Evolutionary conservation across 768 basidiomycete genomes (phyloP), one percentile per base, ranked within the genome.

Genomic region (Trametes punicea): DNA sequence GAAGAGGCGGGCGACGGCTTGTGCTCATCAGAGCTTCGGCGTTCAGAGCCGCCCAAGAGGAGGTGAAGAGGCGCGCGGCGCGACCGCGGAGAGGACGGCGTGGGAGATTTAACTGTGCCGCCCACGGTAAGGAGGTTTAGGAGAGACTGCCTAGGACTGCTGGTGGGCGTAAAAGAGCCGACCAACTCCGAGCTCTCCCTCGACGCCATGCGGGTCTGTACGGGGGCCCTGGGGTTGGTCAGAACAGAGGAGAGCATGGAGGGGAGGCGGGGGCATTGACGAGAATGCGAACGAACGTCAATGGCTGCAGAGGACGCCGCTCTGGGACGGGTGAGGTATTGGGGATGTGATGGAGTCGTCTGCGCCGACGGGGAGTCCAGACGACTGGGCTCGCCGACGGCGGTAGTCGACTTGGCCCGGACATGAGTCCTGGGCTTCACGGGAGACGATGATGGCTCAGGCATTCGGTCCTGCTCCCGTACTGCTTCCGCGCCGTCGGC

Each of bases 141-240:
- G 21, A 68, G 55, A 23, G 51, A 55, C 23, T 46, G 62, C 8
- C 67, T 58, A 4, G 67, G 60, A 47, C 62, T 59, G 58, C 58
- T 58, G 13, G 67, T 68, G 16, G 64, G 64, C 4, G 65, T 46
- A 57, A 68, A 68, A 4, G 67, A 63, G 42, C 67, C 67, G 33
- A 68, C 57, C 23, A 62, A 59, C 29, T 65, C 67, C 16, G 56
- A 46, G 16, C 50, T 53, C 33, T 26, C 42, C 42, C 46, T 48
- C 16, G 58, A 51, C 8, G 57, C 57, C 30, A 51, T 36, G n/a
- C 58, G 58, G 16, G 51, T 39, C 54, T 61, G 55, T 16, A 61
- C 57, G 4, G 63, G 55, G 33, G 57, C 60, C n/a, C 36, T 48
- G 21, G 44, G 46, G 33, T 39, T 50, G 44, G 56, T 36, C 33